Conservation (phyloP, 495 filamentous ascomycete genomes). For the Trichoderma erinaceum region DNA sequence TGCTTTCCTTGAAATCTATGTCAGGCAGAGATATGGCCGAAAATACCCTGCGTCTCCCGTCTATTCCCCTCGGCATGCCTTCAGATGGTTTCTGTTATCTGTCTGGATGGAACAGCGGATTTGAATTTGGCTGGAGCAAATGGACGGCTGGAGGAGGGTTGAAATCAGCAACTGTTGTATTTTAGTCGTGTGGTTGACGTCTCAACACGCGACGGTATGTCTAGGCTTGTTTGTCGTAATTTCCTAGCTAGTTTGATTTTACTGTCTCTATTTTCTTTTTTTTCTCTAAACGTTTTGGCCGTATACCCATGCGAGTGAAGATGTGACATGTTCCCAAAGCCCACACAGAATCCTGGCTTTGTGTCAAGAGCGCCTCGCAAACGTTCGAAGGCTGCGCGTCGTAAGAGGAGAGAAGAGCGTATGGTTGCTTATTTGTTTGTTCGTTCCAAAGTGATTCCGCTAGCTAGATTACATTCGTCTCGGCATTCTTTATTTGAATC, state of each 20-base stretch:
- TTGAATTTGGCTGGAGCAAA: constrained; percentile 14
- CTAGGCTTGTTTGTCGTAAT: constrained; percentile 16
- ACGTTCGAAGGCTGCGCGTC: neutral
- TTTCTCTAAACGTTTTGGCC: neutral
- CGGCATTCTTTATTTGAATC: neutral
- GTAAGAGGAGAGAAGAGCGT: neutral
- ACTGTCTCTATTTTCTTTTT: neutral
- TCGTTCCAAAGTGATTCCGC: neutral
- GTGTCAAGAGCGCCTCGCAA: neutral
- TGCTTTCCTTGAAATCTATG: constrained; percentile 14
- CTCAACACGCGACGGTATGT: constrained; percentile 14
- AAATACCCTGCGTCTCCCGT: constrained; percentile 14
- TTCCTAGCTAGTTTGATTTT: constrained; percentile 18
- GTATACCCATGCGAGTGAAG: neutral
- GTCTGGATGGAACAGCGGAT: constrained; percentile 13
- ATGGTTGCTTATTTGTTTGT: neutral
- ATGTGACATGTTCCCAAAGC: neutral
- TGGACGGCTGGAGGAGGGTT: constrained; percentile 13
- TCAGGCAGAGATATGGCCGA: constrained; percentile 11
- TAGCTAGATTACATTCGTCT: neutral
- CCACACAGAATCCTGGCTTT: neutral
- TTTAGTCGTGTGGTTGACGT: constrained; percentile 16
- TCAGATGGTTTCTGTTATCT: neutral
- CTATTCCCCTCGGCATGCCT: constrained; percentile 4
- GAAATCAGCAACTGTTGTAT: constrained; percentile 16